phyloP scores from a whole-genome alignment of 192 early-diverging fungal genomes.

The Umbelopsis ramanniana region DNA sequence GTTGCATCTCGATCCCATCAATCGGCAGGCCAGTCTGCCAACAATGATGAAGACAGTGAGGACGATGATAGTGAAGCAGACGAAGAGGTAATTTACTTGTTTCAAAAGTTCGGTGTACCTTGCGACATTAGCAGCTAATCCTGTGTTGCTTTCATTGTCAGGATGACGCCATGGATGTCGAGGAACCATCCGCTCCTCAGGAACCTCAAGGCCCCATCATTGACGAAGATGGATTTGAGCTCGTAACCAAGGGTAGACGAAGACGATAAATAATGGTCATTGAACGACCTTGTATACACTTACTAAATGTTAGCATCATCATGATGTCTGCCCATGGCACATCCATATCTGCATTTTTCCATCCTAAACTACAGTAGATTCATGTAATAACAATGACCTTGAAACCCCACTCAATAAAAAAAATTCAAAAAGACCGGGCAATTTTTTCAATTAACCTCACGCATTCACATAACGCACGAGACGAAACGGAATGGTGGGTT shows the following conservation, averaged over 20 bases:
- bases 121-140: neutral
- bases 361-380: no score
- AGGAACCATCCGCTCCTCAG: constrained; percentile 26
- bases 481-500: no score
- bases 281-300: neutral
- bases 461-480: no score
- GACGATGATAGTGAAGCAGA: constrained; percentile 25
- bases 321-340: neutral
- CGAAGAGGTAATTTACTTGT: neutral
- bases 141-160: neutral
- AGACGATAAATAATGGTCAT: constrained; percentile 31
- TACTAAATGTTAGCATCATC: neutral
- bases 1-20: constrained; percentile 13
- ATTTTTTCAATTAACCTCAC: no score
- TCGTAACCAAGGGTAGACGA: constrained; percentile 37
- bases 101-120: neutral
- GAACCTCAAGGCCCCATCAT: constrained; percentile 47
- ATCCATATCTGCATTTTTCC: no score
- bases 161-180: constrained; percentile 45
- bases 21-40: constrained; percentile 20
- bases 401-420: no score
- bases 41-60: constrained; percentile 34
- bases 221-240: constrained; percentile 52
- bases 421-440: no score
- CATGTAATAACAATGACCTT: no score